Evolutionary conservation across 2,329 filamentous ascomycete genomes (phyloP), one percentile per base, ranked within the genome.

Genomic region (Beauveria brongniartii): DNA sequence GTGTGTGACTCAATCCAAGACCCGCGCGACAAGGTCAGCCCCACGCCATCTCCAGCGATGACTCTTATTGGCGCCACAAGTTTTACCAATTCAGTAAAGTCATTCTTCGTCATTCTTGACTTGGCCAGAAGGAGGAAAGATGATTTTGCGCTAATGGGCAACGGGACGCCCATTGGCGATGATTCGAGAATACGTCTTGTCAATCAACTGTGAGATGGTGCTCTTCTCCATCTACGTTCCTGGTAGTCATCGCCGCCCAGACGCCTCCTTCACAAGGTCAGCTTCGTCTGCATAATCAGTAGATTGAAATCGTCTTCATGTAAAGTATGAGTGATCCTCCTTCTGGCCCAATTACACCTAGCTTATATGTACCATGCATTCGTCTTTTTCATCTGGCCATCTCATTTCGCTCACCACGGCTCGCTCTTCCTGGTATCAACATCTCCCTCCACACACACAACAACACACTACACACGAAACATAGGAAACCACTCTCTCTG

Each of bases 31-130:
- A 60, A 30, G 3, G 6, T 43, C 50, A 59, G 56, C 48, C 56
- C 56, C 56, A 30, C 55, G 26, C 44, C 40, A 51, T 22, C 37
- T 53, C 14, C 24, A 53, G 40, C 14, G 46, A 46, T 59, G 56
- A 59, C 56, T 59, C 56, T 59, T 59, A 59, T 48, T n/a, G 22
- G 5, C 12, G 24, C 41, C 14, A 12, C 28, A 20, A n/a, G 34
- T 18, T 59, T 44, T 53, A 44, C 58, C 28, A 48, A 51, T 54
- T 2, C 43, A 41, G 50, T 12, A 60, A 46, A 20, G 41, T 60
- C 50, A 60, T 60, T 48, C 22, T 60, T 60, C 58, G 58, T 60
- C 58, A 60, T 60, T 24, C 48, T 54, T 14, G 12, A 18, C 46
- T 60, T 47, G 28, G 9, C 50, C 58, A 24, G 44, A 48, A 54